Conservation (phyloP, 75 land plant genomes). For the Picea glauca region DNA sequence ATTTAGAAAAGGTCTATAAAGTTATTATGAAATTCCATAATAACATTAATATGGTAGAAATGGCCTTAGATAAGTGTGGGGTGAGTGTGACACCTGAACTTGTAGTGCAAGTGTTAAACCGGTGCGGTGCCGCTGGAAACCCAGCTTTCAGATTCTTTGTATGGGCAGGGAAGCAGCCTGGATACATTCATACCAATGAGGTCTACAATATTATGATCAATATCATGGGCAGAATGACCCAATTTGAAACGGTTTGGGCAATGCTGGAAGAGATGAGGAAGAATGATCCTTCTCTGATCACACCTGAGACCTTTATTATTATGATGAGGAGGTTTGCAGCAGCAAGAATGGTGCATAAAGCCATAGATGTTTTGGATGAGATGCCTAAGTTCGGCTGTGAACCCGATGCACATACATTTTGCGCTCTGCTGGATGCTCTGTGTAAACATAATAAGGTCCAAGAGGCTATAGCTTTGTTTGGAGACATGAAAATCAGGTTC, state of each 20-base stretch:
- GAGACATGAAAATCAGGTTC: constrained; percentile 54
- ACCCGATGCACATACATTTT: constrained; percentile 48
- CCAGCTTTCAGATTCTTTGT: constrained; percentile 49
- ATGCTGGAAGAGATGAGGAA: constrained; percentile 46
- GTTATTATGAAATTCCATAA: constrained; percentile 43
- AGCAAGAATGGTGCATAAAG: constrained; percentile 54
- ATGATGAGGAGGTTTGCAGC: constrained; percentile 68
- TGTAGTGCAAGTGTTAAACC: constrained; percentile 43
- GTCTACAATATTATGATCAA: constrained; percentile 34
- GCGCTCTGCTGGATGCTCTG: constrained; percentile 62
- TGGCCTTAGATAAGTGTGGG: constrained; percentile 47
- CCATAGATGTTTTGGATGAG: constrained; percentile 62
- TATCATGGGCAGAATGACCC: constrained; percentile 39
- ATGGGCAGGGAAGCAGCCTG: constrained; percentile 52
- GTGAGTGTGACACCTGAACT: constrained; percentile 31
- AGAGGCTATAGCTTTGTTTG: constrained; percentile 57
- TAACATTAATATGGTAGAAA: constrained; percentile 37
- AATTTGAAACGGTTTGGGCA: constrained; percentile 58
- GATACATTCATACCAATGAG: constrained; percentile 30
- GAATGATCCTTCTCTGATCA: constrained; percentile 30
- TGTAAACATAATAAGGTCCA: constrained; percentile 55
- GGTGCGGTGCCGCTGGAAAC: constrained; percentile 58
- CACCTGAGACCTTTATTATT: constrained; percentile 41
- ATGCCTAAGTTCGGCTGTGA: constrained; percentile 61
- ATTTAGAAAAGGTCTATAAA: constrained; percentile 35